A percentile compares a stretch with the other conserved stretches of the same genome.
Evolutionary conservation across 768 basidiomycete species (phyloP).

Genomic region (Lactarius sanguifluus): DNA sequence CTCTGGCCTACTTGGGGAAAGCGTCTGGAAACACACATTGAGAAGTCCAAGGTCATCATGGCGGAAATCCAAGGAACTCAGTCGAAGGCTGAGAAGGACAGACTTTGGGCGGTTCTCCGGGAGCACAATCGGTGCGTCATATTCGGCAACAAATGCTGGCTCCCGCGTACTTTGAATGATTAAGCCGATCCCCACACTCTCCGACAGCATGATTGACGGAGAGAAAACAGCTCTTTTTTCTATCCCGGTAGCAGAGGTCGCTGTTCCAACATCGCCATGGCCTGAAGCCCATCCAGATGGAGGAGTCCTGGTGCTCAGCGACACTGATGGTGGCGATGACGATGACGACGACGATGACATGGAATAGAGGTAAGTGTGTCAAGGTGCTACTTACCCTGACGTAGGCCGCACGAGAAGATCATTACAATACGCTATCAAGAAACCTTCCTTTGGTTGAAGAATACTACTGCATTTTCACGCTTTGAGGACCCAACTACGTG

Average conservation of each 20-base stretch:
- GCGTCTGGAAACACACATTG: slow-evolving; percentile 49
- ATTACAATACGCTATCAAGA: neutral
- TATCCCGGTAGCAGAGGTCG: slow-evolving; percentile 7
- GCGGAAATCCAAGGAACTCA: slow-evolving; percentile 41
- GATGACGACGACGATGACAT: slow-evolving; percentile 7
- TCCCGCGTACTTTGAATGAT: slow-evolving; percentile 13
- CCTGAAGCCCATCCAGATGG: slow-evolving; percentile 42
- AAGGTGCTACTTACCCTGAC: neutral
- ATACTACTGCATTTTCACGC: neutral
- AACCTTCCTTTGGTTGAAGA: neutral
- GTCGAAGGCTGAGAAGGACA: slow-evolving; percentile 51
- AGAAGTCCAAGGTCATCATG: slow-evolving; percentile 52
- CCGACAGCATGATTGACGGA: slow-evolving; percentile 41
- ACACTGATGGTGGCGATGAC: slow-evolving; percentile 41
- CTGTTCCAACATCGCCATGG: slow-evolving; percentile 37
- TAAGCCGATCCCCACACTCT: slow-evolving; percentile 9
- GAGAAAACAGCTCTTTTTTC: slow-evolving; percentile 26
- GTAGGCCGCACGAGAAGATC: slow-evolving; percentile 7
- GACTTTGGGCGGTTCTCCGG: slow-evolving; percentile 44
- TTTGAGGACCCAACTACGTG: neutral
- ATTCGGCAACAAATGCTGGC: slow-evolving; percentile 1
- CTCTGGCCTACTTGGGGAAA: slow-evolving; percentile 46
- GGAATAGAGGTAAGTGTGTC: slow-evolving; percentile 24
- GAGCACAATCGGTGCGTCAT: slow-evolving; percentile 53
- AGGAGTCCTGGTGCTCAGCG: slow-evolving; percentile 50